Base-by-base conservation (phyloP, 73 alveolate species). In the Paramecium caudatum region DNA sequence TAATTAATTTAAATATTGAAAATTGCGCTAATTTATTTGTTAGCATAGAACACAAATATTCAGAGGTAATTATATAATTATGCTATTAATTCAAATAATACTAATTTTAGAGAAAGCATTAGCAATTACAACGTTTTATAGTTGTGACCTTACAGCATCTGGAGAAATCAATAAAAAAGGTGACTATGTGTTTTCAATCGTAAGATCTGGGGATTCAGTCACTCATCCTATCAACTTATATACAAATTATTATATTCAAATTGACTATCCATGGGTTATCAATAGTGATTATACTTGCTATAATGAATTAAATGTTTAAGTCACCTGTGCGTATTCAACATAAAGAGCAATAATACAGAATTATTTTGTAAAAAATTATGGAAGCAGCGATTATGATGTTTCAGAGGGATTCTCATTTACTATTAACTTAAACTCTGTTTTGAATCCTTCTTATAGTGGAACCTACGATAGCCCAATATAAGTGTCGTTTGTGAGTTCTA, bases 261-360 rank as follows among this genome's bases (percentile, higher is more conserved):
- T 55, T 55, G 80, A 55, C 30, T 55, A 27, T 23, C 80, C 80
- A 27, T 55, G 80, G 80, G 30, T 27, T 25, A 55, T 55, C 80
- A 55, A 55, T 5, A 17, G 17, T 10, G 80, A 55, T 23, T 55
- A 55, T 15, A 55, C 80, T 5, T 55, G 80, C n/a, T 55, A 55
- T 55, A 21, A 55, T 55, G 80, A 55, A 55, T 23, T 8, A 2
- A 25, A 19, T 23, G 45, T 0, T 6, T 55, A 2, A 55, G 37
- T 55, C 23, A 5, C 21, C 30, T 55, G 80, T 55, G 30, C 4
- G 8, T 55, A 17, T 55, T 2, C 80, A 55, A 23, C 1, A 5
- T 27, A 37, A 1, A 55, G 80, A 55, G 32, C 30, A 4, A 55
- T 55, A 12, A 19, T 55, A 21, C 1, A 23, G 3, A 55, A 27